A percentile compares a stretch with the other conserved stretches of the same genome.
Conservation (phyloP, 176 grass and related monocot species). For the Triticum aestivum region DNA sequence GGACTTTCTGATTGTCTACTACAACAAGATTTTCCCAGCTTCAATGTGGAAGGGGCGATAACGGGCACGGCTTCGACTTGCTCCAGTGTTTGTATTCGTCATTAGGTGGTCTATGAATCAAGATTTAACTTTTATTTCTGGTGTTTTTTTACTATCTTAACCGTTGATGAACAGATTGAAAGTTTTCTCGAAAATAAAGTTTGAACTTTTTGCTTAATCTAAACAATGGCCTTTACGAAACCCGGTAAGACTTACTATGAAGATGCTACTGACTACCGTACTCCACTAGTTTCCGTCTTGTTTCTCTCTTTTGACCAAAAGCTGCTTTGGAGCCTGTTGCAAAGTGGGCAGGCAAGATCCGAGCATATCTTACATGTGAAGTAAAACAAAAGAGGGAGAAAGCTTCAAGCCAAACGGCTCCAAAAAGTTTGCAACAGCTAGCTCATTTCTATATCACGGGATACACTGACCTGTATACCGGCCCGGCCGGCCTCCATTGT, state of each 20-base stretch:
- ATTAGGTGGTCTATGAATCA: no score
- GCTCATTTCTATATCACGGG: neutral
- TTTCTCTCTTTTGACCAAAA: neutral
- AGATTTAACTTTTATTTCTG: no score
- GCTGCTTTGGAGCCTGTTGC: slow-evolving; percentile 9
- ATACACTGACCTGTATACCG: neutral
- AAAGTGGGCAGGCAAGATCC: slow-evolving; percentile 28
- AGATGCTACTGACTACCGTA: neutral
- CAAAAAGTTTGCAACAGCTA: slow-evolving; percentile 27
- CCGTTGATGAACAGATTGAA: no score
- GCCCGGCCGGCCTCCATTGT: neutral
- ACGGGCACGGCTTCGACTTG: no score
- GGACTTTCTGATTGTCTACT: no score
- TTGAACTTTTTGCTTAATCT: no score
- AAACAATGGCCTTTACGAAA: no score
- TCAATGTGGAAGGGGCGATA: no score
- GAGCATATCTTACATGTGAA: slow-evolving; percentile 27
- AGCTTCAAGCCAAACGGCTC: slow-evolving; percentile 4
- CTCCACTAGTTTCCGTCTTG: neutral
- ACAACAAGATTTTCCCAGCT: no score
- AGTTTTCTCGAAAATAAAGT: no score
- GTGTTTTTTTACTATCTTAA: no score
- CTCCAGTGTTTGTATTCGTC: no score
- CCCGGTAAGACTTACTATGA: neutral
- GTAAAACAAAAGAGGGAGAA: slow-evolving; percentile 13